phyloP scores from a whole-genome alignment of 805 yeast genomes.

The Kuraishia floccosa region DNA sequence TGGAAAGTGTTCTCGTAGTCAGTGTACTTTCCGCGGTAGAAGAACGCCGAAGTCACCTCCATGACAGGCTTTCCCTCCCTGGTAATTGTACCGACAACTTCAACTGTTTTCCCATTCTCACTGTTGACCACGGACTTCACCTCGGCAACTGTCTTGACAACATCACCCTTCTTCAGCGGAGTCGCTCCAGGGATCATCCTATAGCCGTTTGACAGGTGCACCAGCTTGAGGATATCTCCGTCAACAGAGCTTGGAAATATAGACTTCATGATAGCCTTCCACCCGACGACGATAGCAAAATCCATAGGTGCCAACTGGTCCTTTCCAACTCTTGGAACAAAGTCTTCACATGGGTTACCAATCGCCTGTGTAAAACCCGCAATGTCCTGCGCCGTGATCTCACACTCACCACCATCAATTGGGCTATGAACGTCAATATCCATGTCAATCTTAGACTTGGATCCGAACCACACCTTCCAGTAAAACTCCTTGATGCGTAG shows the following conservation, averaged over 20 bases:
- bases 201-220: conserved; percentile 92
- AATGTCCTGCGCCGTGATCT: conserved; percentile 66
- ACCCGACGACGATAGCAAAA: conserved; percentile 95
- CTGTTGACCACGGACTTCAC: conserved; percentile 85
- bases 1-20: conserved; percentile 92
- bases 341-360: conserved; percentile 95
- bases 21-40: conserved; percentile 84
- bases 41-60: conserved; percentile 92
- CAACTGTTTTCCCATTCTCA: conserved; percentile 90
- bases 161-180: conserved; percentile 83
- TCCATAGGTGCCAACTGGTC: conserved; percentile 95
- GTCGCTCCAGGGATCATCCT: conserved; percentile 85
- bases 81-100: conserved; percentile 81
- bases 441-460: conserved; percentile 44
- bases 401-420: conserved; percentile 59
- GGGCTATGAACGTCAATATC: conserved; percentile 61
- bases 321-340: conserved; percentile 79
- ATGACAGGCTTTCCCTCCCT: conserved; percentile 72
- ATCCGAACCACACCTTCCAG: conserved; percentile 95
- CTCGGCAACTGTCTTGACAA: conserved; percentile 71
- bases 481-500: conserved; percentile 89
- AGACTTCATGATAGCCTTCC: conserved; percentile 98
- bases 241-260: conserved; percentile 94
- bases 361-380: conserved; percentile 93
- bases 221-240: conserved; percentile 90